Evolutionary conservation across 148 eudicot species (phyloP).

Genomic region (Drosera capensis): DNA sequence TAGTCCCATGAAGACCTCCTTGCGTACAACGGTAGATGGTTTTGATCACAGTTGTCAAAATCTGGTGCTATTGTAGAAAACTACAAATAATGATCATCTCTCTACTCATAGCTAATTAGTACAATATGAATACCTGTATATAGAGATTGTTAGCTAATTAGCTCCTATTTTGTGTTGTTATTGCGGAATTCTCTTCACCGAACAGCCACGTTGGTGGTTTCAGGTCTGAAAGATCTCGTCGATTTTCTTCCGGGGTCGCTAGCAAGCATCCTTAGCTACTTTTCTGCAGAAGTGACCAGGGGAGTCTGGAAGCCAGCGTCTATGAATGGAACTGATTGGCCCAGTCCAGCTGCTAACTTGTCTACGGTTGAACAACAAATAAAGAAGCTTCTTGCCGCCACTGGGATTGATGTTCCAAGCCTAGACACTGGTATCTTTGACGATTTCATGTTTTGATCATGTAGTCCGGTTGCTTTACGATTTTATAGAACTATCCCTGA

Average conservation of each 20-base stretch:
- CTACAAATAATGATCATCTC: too few relatives aligned
- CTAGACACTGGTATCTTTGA: slow-evolving; percentile 50
- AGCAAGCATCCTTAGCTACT: slow-evolving; percentile 80
- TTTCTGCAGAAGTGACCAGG: slow-evolving; percentile 84
- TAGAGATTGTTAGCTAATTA: too few relatives aligned
- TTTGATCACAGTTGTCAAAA: too few relatives aligned
- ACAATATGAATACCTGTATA: too few relatives aligned
- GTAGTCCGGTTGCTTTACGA: too few relatives aligned
- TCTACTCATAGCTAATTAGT: too few relatives aligned
- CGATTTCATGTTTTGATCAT: too few relatives aligned
- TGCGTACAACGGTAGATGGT: slow-evolving; percentile 13
- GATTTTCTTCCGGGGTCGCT: slow-evolving; percentile 88
- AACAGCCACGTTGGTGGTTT: slow-evolving; percentile 4
- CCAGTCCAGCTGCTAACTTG: slow-evolving; percentile 88
- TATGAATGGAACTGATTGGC: slow-evolving; percentile 98
- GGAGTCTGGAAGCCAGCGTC: slow-evolving; percentile 92
- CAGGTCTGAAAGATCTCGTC: slow-evolving; percentile 89
- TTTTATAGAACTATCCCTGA: too few relatives aligned
- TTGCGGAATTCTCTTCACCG: too few relatives aligned
- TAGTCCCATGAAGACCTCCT: too few relatives aligned
- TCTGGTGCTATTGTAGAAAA: too few relatives aligned
- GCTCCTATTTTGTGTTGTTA: too few relatives aligned
- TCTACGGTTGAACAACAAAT: slow-evolving; percentile 70
- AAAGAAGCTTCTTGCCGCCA: slow-evolving; percentile 64
- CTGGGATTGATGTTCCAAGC: slow-evolving; percentile 85